These are phyloP conservation scores for Marasmius tenuissimus DNA, from an alignment of 1,284 basidiomycete species.

Conservation along the genomic window DNA sequence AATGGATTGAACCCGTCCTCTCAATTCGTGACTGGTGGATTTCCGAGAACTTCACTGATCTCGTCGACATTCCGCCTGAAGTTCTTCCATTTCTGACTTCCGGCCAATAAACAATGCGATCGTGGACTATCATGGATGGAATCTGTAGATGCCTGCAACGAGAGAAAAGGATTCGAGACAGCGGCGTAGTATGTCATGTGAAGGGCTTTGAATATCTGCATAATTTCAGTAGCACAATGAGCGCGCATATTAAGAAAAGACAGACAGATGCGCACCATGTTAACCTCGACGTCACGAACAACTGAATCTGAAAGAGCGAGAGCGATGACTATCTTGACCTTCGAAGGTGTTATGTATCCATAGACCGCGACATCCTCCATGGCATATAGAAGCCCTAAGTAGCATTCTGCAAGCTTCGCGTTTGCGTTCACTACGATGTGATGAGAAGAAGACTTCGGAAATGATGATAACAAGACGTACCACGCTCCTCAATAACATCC, in stretches of 20 bases:
- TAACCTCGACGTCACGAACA: slow-evolving; percentile 73
- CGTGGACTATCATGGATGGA: slow-evolving; percentile 50
- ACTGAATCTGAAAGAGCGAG: slow-evolving; percentile 75
- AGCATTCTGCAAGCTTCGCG: slow-evolving; percentile 66
- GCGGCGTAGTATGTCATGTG: slow-evolving; percentile 80
- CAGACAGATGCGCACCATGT: slow-evolving; percentile 45
- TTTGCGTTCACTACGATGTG: slow-evolving; percentile 36
- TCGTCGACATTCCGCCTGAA: slow-evolving; percentile 73
- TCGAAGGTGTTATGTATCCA: slow-evolving; percentile 80
- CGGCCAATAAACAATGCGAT: slow-evolving; percentile 47
- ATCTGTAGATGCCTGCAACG: slow-evolving; percentile 51
- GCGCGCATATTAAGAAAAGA: background rate
- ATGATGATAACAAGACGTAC: slow-evolving; percentile 28
- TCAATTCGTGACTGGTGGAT: slow-evolving; percentile 18
- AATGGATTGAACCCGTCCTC: background rate
- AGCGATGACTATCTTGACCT: slow-evolving; percentile 77
- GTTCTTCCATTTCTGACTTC: slow-evolving; percentile 65
- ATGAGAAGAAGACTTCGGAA: slow-evolving; percentile 4
- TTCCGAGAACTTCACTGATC: slow-evolving; percentile 56
- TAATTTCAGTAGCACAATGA: background rate
- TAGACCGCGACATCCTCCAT: slow-evolving; percentile 85
- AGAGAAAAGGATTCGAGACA: slow-evolving; percentile 77
- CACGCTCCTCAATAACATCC: slow-evolving; percentile 79
- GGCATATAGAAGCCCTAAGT: slow-evolving; percentile 74
- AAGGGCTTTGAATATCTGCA: slow-evolving; percentile 77